Conservation (phyloP, 108 stramenopile genomes). For the Cyclostephanos tholiformis region DNA sequence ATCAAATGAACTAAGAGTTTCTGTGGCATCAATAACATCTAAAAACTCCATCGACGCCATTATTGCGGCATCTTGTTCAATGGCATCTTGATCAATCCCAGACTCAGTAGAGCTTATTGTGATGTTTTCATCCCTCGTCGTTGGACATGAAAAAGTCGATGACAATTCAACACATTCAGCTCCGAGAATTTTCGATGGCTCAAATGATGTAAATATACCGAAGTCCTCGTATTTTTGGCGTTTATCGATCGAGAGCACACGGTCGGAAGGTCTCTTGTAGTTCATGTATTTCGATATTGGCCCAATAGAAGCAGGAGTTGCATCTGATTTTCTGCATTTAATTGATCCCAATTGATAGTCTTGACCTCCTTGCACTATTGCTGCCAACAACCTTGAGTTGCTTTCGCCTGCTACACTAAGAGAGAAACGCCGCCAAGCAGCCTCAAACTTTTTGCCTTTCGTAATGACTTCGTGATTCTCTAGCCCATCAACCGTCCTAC, state of each 20-base stretch:
- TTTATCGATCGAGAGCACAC: slow-evolving; percentile 10
- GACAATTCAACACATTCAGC: slow-evolving; percentile 3
- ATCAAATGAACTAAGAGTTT: slow-evolving; percentile 13
- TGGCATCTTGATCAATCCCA: not conserved
- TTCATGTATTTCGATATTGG: slow-evolving; percentile 21
- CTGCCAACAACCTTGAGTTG: slow-evolving; percentile 58
- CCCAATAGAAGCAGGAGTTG: slow-evolving; percentile 1
- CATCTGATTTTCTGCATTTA: slow-evolving; percentile 14
- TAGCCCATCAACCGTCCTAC: slow-evolving; percentile 59
- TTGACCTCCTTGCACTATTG: slow-evolving; percentile 68
- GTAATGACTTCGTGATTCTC: slow-evolving; percentile 65
- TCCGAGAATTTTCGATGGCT: not conserved
- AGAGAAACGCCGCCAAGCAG: slow-evolving; percentile 67
- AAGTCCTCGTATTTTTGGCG: slow-evolving; percentile 32
- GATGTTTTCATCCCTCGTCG: not conserved
- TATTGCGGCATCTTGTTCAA: slow-evolving; percentile 27
- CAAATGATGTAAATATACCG: slow-evolving; percentile 38
- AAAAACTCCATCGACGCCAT: slow-evolving; percentile 17
- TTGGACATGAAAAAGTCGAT: not conserved
- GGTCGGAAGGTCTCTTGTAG: not conserved
- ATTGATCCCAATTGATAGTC: slow-evolving; percentile 64
- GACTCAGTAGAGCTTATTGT: slow-evolving; percentile 2
- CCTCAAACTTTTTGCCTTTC: slow-evolving; percentile 77
- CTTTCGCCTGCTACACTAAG: slow-evolving; percentile 31
- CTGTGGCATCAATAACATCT: slow-evolving; percentile 4